These are phyloP conservation scores for Saturnispora gosingensis DNA, from an alignment of 805 yeast genomes.

Conservation along the genomic window DNA sequence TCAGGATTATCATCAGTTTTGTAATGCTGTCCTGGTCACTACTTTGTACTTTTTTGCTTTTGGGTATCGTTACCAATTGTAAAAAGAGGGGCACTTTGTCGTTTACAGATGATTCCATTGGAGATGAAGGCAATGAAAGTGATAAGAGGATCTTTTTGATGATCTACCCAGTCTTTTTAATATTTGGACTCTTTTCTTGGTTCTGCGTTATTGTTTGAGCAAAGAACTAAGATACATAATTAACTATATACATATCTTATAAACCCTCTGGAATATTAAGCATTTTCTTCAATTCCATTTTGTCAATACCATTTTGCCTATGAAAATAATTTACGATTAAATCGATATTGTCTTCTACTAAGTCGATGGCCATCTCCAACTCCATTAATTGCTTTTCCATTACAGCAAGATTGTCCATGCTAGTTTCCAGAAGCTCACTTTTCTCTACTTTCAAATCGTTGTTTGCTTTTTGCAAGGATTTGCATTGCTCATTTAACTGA, in stretches of 20 bases:
- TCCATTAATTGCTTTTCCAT: neutral
- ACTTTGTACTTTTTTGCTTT: constrained; percentile 41
- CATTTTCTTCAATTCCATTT: constrained; percentile 28
- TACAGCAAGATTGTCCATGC: constrained; percentile 1
- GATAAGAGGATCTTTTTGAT: constrained; percentile 47
- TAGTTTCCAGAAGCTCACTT: neutral
- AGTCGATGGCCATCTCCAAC: constrained; percentile 10
- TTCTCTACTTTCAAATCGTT: constrained; percentile 7
- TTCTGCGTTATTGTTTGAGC: constrained; percentile 38
- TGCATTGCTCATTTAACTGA: constrained; percentile 9
- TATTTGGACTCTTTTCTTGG: constrained; percentile 47
- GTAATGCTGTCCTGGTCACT: constrained; percentile 43
- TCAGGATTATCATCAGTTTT: constrained; percentile 34
- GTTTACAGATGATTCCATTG: constrained; percentile 14
- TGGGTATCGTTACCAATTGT: constrained; percentile 35
- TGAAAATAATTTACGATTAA: constrained; percentile 30
- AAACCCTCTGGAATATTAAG: constrained; percentile 38
- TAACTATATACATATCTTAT: neutral
- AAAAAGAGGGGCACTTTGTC: constrained; percentile 13
- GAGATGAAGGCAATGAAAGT: constrained; percentile 33
- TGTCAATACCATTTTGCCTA: constrained; percentile 23
- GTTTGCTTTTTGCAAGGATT: constrained; percentile 10
- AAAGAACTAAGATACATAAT: neutral
- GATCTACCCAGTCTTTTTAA: constrained; percentile 43
- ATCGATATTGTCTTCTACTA: constrained; percentile 33